phyloP scores from a whole-genome alignment of 1,139 yeast genomes.

The Geotrichum europaeum region DNA sequence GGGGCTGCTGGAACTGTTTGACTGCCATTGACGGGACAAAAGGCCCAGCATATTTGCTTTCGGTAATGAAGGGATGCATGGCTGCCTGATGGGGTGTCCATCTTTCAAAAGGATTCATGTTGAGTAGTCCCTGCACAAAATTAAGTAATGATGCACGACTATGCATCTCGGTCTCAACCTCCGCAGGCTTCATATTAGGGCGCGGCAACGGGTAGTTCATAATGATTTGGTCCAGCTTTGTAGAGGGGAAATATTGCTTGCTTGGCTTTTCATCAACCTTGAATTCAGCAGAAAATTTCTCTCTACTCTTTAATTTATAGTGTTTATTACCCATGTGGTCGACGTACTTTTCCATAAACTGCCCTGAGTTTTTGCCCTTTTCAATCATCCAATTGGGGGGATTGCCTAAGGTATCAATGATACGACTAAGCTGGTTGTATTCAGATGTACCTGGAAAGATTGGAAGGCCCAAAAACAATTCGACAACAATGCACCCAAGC shows the following conservation, averaged over 20 bases:
- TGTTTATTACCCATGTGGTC: slow-evolving; percentile 36
- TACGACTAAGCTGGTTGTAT: slow-evolving; percentile 80
- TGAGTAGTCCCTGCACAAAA: slow-evolving; percentile 70
- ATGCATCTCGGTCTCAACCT: slow-evolving; percentile 52
- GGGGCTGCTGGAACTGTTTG: slow-evolving; percentile 3
- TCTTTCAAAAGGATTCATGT: slow-evolving; percentile 84
- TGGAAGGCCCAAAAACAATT: slow-evolving; percentile 86
- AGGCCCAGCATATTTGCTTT: slow-evolving; percentile 33
- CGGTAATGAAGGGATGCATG: slow-evolving; percentile 80
- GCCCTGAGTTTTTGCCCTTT: slow-evolving; percentile 77
- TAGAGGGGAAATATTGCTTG: slow-evolving; percentile 75
- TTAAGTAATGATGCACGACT: slow-evolving; percentile 70
- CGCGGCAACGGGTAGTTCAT: slow-evolving; percentile 70
- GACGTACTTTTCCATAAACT: slow-evolving; percentile 52
- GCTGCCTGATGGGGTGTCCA: slow-evolving; percentile 97
- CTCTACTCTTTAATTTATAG: slow-evolving; percentile 49
- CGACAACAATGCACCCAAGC: slow-evolving; percentile 93
- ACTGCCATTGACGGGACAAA: slow-evolving; percentile 28
- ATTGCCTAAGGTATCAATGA: slow-evolving; percentile 71
- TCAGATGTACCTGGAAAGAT: slow-evolving; percentile 94
- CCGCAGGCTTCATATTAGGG: slow-evolving; percentile 58
- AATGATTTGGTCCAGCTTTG: slow-evolving; percentile 66
- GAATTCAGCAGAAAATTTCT: slow-evolving; percentile 54
- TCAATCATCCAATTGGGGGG: slow-evolving; percentile 98
- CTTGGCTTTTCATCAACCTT: slow-evolving; percentile 66